phyloP scores from a whole-genome alignment of 2,329 filamentous ascomycete species.

The Phyllosticta citribraziliensis region DNA sequence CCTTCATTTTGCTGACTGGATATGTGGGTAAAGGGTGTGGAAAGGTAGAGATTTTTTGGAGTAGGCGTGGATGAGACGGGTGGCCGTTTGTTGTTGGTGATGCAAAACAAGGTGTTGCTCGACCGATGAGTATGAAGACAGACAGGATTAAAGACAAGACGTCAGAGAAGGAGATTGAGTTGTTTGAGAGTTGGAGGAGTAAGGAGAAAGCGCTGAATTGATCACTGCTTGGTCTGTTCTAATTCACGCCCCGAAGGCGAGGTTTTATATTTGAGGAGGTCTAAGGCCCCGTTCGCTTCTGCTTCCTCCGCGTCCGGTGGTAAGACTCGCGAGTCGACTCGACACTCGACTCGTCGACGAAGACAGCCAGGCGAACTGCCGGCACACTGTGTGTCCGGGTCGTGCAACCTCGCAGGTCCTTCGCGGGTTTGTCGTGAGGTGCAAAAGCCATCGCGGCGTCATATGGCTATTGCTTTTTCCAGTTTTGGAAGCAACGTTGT shows the following conservation, averaged over 20 bases:
- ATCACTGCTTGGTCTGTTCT: neutral
- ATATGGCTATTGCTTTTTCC: neutral
- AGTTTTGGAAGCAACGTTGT: neutral
- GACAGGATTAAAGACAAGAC: neutral
- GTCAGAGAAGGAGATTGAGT: neutral
- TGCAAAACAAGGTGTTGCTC: neutral
- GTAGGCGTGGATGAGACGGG: neutral
- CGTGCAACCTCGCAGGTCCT: neutral
- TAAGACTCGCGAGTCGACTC: neutral
- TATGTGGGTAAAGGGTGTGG: neutral
- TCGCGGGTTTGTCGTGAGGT: neutral
- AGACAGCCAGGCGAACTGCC: neutral
- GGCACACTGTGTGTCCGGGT: neutral
- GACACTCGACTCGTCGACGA: neutral
- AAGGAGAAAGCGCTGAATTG: neutral
- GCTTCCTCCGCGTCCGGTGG: neutral
- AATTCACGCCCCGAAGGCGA: neutral
- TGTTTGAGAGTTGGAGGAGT: neutral
- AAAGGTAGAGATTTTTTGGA: neutral
- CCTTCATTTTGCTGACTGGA: constrained; percentile 1
- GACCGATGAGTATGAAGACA: neutral
- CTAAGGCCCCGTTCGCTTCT: neutral
- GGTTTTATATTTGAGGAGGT: neutral
- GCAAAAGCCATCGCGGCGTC: neutral
- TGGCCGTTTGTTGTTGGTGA: neutral